Percentiles rank a stretch among this genome's conserved stretches.
Evolutionary conservation across 306 rosid species (phyloP).

Genomic region (Ceratonia siliqua): DNA sequence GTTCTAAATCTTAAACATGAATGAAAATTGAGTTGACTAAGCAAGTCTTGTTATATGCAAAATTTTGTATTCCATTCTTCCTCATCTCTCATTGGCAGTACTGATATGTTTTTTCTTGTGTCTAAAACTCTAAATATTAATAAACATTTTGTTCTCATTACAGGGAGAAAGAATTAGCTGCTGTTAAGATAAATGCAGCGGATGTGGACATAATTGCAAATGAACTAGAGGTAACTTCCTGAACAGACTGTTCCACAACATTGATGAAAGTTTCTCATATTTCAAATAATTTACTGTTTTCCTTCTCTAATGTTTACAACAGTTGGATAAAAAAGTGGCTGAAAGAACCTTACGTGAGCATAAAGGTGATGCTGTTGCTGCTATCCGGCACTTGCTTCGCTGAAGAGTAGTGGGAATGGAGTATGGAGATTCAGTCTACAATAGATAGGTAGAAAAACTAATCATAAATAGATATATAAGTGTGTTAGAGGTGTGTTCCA

Average conservation of each 20-base stretch:
- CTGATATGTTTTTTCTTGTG: not conserved
- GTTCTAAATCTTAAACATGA: not conserved
- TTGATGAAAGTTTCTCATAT: too few relatives aligned
- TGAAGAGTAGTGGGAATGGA: constrained; percentile 28
- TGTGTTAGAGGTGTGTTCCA: too few relatives aligned
- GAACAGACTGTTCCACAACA: not conserved
- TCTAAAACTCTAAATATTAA: constrained; percentile 7
- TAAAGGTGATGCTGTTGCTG: constrained; percentile 98
- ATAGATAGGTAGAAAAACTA: too few relatives aligned
- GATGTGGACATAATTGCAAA: constrained; percentile 88
- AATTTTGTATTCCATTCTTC: not conserved
- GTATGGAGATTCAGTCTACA: too few relatives aligned
- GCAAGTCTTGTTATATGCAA: not conserved
- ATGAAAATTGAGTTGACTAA: not conserved
- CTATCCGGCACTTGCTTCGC: constrained; percentile 77
- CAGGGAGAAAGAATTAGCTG: constrained; percentile 92
- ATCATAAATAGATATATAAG: too few relatives aligned
- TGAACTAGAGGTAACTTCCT: constrained; percentile 72
- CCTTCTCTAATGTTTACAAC: constrained; percentile 20
- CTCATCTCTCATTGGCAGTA: not conserved
- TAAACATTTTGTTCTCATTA: constrained; percentile 19
- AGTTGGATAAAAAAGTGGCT: constrained; percentile 91
- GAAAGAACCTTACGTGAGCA: constrained; percentile 96
- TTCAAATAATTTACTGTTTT: too few relatives aligned
- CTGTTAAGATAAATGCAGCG: constrained; percentile 82